phyloP scores from a whole-genome alignment of 2,329 filamentous ascomycete species.

The Setomelanomma holmii region DNA sequence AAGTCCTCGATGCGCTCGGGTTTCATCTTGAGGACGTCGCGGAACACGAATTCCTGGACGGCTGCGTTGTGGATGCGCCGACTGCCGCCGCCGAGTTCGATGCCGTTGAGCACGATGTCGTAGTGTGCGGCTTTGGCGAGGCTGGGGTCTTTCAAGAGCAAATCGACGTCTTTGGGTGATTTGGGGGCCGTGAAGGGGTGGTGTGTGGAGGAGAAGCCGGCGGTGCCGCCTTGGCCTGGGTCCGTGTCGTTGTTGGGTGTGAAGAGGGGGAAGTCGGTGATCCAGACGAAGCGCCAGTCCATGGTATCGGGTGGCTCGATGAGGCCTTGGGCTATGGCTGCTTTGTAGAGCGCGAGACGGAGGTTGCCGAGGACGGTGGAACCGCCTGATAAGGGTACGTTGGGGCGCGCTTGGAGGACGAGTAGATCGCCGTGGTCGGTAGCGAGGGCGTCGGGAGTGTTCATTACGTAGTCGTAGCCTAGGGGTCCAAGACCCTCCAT shows the following conservation, averaged over 20 bases:
- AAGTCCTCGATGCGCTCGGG: conserved; percentile 79
- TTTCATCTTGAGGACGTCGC: conserved; percentile 81
- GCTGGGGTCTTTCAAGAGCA: conserved; percentile 75
- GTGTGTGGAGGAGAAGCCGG: conserved; percentile 86
- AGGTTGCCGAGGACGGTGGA: conserved; percentile 77
- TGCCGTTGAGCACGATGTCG: conserved; percentile 93
- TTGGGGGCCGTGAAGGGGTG: conserved; percentile 95
- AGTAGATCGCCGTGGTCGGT: conserved; percentile 75
- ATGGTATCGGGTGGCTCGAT: conserved; percentile 56
- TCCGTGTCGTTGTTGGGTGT: conserved; percentile 70
- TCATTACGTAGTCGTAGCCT: conserved; percentile 73
- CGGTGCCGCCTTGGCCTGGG: conserved; percentile 80
- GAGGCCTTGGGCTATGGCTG: conserved; percentile 69
- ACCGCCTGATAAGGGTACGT: conserved; percentile 71
- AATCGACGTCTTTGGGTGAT: conserved; percentile 72
- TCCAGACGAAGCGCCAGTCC: conserved; percentile 78
- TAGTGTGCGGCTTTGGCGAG: conserved; percentile 85
- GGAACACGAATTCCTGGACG: conserved; percentile 85
- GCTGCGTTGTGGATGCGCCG: conserved; percentile 86
- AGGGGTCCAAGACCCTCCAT: conserved; percentile 78
- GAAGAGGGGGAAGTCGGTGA: conserved; percentile 92
- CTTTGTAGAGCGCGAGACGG: conserved; percentile 72
- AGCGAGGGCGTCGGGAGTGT: conserved; percentile 60
- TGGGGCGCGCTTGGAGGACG: conserved; percentile 78
- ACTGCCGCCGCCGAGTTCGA: conserved; percentile 92